These are phyloP conservation scores for Nigrograna mackinnonii DNA, from an alignment of 2,329 filamentous ascomycete genomes.

Conservation along the genomic window DNA sequence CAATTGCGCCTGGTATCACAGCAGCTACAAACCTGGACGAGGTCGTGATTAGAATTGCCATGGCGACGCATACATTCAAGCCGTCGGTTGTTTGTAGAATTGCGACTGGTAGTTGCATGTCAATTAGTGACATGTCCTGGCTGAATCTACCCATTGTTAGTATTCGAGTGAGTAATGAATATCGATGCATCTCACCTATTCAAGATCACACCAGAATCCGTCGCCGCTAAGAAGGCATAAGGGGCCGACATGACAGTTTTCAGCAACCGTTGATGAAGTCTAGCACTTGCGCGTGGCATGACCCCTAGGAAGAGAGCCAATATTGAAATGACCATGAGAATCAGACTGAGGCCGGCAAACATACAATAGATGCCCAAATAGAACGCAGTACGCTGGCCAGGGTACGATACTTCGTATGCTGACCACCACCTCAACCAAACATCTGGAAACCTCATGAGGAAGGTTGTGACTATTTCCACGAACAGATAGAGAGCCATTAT, in stretches of 20 bases:
- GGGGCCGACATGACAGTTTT: constrained; percentile 43
- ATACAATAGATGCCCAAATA: constrained; percentile 15
- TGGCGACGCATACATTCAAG: constrained; percentile 11
- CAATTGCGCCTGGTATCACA: constrained; percentile 34
- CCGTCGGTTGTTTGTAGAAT: constrained; percentile 14
- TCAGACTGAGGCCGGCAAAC: constrained; percentile 11
- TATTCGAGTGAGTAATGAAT: not conserved
- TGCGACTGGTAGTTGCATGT: constrained; percentile 39
- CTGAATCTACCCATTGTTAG: constrained; percentile 30
- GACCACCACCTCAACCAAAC: constrained; percentile 53
- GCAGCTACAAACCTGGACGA: constrained; percentile 17
- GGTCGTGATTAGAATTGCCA: constrained; percentile 13
- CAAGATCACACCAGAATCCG: constrained; percentile 41
- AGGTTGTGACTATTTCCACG: constrained; percentile 12
- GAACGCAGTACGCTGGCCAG: constrained; percentile 22
- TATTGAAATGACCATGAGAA: constrained; percentile 6
- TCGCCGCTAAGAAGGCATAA: constrained; percentile 40
- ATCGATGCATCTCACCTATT: constrained; percentile 33
- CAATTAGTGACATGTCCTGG: constrained; percentile 47
- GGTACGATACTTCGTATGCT: constrained; percentile 35
- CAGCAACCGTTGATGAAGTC: constrained; percentile 50
- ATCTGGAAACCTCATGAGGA: constrained; percentile 25
- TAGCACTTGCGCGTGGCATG: constrained; percentile 51
- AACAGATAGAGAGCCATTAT: constrained; percentile 9
- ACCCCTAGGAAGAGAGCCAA: constrained; percentile 51